A percentile compares a stretch with the other conserved stretches of the same genome.
Evolutionary conservation across 2,329 filamentous ascomycete species (phyloP).

Genomic region (Neonectria coccinea): DNA sequence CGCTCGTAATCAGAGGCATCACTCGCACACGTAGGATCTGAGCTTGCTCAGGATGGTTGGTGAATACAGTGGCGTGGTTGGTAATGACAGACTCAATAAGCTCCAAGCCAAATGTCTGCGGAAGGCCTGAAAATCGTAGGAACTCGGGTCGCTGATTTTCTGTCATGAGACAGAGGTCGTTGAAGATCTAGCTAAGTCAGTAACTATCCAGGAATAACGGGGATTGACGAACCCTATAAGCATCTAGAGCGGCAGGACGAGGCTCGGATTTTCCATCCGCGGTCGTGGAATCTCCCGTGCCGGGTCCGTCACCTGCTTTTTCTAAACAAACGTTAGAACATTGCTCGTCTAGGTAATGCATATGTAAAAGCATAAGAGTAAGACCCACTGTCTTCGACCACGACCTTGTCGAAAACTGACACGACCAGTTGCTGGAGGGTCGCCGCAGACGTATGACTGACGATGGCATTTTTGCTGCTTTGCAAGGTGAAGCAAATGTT

Average conservation of each 20-base stretch:
- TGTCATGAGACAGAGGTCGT: constrained; percentile 88
- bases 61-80: constrained; percentile 85
- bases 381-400: constrained; percentile 79
- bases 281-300: constrained; percentile 74
- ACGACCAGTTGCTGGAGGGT: constrained; percentile 95
- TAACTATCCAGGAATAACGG: too few relatives aligned
- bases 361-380: neutral
- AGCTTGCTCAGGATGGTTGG: constrained; percentile 81
- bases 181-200: constrained; percentile 73
- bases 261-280: constrained; percentile 75
- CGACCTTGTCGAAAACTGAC: constrained; percentile 92
- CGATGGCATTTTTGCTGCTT: constrained; percentile 89
- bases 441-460: constrained; percentile 96
- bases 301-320: constrained; percentile 62
- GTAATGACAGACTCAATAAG: constrained; percentile 91
- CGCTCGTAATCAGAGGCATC: constrained; percentile 84
- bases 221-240: constrained; percentile 70
- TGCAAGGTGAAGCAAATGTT: constrained; percentile 94
- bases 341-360: neutral
- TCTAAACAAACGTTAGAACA: constrained; percentile 48
- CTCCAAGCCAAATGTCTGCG: constrained; percentile 87
- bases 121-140: constrained; percentile 80
- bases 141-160: constrained; percentile 88
- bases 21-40: constrained; percentile 81
- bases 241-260: constrained; percentile 83